Evolutionary conservation across 2,329 filamentous ascomycete species (phyloP).

Genomic region (Colletotrichum sp.): DNA sequence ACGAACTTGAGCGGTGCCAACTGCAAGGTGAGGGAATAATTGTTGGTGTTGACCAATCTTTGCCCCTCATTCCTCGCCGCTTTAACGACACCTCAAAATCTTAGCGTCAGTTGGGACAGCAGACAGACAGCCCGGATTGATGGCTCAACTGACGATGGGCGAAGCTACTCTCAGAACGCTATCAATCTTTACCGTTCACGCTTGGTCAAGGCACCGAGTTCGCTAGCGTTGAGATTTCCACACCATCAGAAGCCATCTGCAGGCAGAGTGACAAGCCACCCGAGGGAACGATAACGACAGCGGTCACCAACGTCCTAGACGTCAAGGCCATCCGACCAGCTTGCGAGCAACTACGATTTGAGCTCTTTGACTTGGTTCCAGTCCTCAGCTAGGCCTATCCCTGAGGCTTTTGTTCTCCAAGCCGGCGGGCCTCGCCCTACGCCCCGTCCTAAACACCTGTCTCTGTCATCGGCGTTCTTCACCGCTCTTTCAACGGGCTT

Average conservation of each 20-base stretch:
- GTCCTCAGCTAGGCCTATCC: conserved; percentile 2
- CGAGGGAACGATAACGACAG: background rate
- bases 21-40: background rate
- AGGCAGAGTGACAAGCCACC: background rate
- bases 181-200: background rate
- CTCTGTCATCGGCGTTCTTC: background rate
- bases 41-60: background rate
- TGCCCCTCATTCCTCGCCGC: background rate
- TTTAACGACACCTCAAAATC: background rate
- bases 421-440: background rate
- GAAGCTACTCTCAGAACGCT: background rate
- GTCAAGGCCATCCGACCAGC: background rate
- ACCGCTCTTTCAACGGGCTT: conserved; percentile 11
- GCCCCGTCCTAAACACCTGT: background rate
- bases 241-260: background rate
- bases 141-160: background rate
- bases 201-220: background rate
- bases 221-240: background rate
- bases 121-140: background rate
- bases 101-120: background rate
- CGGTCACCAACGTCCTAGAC: background rate
- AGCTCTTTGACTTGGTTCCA: background rate
- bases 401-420: background rate
- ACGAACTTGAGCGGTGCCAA: background rate
- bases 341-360: background rate